phyloP scores from a whole-genome alignment of 306 rosid species.

The Fragaria nilgerrensis region DNA sequence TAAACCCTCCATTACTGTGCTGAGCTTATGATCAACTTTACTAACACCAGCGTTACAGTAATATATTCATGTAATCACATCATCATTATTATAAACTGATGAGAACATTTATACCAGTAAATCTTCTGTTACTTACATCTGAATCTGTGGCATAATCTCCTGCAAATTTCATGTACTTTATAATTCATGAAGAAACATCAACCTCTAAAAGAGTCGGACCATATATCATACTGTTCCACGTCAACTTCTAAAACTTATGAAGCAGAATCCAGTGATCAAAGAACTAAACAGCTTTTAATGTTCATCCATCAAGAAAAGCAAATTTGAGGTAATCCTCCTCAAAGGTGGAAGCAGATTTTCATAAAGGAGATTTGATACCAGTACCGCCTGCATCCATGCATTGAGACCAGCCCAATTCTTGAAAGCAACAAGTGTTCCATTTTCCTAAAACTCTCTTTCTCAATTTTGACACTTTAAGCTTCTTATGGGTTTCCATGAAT shows the following conservation, averaged over 20 bases:
- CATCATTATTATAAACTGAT: too few relatives aligned
- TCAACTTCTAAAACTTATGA: background rate
- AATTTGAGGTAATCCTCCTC: constrained; percentile 18
- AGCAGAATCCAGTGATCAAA: background rate
- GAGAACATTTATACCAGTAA: too few relatives aligned
- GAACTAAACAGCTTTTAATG: background rate
- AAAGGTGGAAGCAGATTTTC: constrained; percentile 15
- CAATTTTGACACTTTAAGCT: constrained; percentile 71
- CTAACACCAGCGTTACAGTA: too few relatives aligned
- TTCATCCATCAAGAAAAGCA: constrained; percentile 15
- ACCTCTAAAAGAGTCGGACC: background rate
- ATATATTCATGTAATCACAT: too few relatives aligned
- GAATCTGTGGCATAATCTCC: constrained; percentile 1
- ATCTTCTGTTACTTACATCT: background rate
- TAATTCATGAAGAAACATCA: background rate
- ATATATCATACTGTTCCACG: background rate
- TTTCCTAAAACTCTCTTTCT: constrained; percentile 71
- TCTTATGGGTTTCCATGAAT: constrained; percentile 91
- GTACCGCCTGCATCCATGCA: constrained; percentile 37
- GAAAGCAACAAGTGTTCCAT: constrained; percentile 87
- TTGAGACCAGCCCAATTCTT: constrained; percentile 97
- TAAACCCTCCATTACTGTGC: too few relatives aligned
- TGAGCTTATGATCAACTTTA: too few relatives aligned
- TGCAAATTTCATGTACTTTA: background rate
- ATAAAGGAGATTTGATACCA: constrained; percentile 5